Evolutionary conservation across 78 protist genomes (phyloP).

Genomic region (Acrasis kona): DNA sequence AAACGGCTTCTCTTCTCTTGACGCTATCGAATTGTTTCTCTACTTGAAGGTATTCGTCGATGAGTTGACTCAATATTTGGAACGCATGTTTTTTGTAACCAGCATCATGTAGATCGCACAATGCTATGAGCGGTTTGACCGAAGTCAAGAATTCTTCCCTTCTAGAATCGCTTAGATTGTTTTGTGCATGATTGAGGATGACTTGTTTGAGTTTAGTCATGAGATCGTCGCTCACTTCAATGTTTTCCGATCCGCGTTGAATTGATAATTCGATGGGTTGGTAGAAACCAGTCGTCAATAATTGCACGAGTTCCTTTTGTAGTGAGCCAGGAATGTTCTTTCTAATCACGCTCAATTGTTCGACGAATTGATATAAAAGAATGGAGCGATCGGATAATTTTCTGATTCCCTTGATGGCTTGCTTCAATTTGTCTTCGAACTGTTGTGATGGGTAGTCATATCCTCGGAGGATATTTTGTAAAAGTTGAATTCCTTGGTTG

Average conservation of each 20-base stretch:
- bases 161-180: neutral
- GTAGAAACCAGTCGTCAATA: neutral
- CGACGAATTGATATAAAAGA: neutral
- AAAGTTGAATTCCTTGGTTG: neutral
- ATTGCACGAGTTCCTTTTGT: neutral
- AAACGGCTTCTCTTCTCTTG: neutral
- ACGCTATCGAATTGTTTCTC: neutral
- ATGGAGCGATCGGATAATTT: neutral
- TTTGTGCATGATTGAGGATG: too few relatives aligned
- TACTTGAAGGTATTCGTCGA: neutral
- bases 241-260: neutral
- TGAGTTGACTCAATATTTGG: neutral
- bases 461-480: neutral
- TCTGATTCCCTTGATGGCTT: neutral
- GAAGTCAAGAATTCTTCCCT: neutral
- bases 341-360: neutral
- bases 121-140: neutral
- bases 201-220: too few relatives aligned
- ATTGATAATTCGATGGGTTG: neutral
- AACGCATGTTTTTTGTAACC: neutral
- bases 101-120: neutral
- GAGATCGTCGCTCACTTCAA: neutral
- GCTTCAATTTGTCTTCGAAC: neutral
- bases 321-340: neutral
- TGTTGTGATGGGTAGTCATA: neutral